These are phyloP conservation scores for Septoria linicola DNA, from an alignment of 2,329 filamentous ascomycete species.

Conservation along the genomic window DNA sequence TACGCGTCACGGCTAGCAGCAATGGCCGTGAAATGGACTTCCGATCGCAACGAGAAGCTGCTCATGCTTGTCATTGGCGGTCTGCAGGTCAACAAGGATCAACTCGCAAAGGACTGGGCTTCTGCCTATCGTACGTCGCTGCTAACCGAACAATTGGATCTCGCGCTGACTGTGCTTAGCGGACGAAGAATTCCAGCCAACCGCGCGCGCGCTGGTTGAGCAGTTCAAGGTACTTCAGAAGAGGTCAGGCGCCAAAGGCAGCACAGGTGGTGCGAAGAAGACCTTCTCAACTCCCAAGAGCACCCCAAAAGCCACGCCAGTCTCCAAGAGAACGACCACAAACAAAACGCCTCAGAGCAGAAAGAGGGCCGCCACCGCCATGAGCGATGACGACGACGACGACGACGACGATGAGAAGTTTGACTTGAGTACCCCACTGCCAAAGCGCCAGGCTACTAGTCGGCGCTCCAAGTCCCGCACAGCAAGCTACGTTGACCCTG, in stretches of 20 bases:
- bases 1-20: no score
- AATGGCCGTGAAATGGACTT: slow-evolving; percentile 30
- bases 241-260: slow-evolving; percentile 3
- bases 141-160: no score
- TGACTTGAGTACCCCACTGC: slow-evolving; percentile 7
- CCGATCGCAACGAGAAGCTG: slow-evolving; percentile 28
- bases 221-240: slow-evolving; percentile 26
- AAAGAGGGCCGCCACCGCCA: slow-evolving; percentile 18
- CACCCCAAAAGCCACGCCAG: slow-evolving; percentile 7
- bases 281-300: slow-evolving; percentile 9
- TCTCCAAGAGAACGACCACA: slow-evolving; percentile 12
- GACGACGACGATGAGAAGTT: slow-evolving; percentile 30
- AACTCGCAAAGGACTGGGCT: not conserved
- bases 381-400: slow-evolving; percentile 31
- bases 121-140: no score
- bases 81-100: slow-evolving; percentile 21
- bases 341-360: slow-evolving; percentile 22
- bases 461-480: slow-evolving; percentile 19
- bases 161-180: no score
- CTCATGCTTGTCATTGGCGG: slow-evolving; percentile 28
- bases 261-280: not conserved
- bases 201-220: slow-evolving; percentile 26
- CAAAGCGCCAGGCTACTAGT: slow-evolving; percentile 21
- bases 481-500: slow-evolving; percentile 1
- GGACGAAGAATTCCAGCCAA: slow-evolving; percentile 19